A percentile compares a stretch with the other conserved stretches of the same genome.
Evolutionary conservation across 2,329 filamentous ascomycete species (phyloP).

Genomic region (Orbilia oligospora): DNA sequence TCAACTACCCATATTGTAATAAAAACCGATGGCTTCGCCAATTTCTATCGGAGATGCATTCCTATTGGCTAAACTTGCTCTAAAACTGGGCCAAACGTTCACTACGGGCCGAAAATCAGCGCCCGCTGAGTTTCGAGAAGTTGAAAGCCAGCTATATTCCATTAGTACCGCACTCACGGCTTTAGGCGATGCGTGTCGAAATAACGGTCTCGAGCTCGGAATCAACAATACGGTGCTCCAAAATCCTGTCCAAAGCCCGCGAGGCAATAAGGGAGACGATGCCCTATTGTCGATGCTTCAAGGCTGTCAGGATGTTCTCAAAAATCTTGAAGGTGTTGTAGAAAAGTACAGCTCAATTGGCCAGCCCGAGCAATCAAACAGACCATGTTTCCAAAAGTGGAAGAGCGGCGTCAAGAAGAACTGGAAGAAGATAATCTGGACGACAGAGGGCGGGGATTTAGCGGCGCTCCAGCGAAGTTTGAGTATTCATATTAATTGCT

Average conservation of each 20-base stretch:
- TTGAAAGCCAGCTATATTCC: conserved; percentile 65
- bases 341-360: conserved; percentile 62
- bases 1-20: too few species aligned
- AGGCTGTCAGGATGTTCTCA: conserved; percentile 61
- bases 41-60: conserved; percentile 65
- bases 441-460: conserved; percentile 64
- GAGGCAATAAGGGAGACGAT: conserved; percentile 38
- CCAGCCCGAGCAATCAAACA: conserved; percentile 29
- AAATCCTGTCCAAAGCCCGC: neutral
- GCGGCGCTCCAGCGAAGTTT: conserved; percentile 58
- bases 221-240: neutral
- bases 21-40: conserved; percentile 62
- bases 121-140: conserved; percentile 64
- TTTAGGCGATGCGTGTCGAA: conserved; percentile 28
- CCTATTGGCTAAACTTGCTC: conserved; percentile 64
- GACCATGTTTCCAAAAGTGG: conserved; percentile 59
- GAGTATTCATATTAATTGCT: conserved; percentile 22
- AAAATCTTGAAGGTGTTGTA: conserved; percentile 62
- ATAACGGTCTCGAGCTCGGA: neutral
- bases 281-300: conserved; percentile 57
- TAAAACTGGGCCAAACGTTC: conserved; percentile 63
- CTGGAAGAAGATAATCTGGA: conserved; percentile 65
- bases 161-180: conserved; percentile 63
- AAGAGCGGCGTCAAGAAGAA: conserved; percentile 62
- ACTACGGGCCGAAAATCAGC: conserved; percentile 64